Base-by-base conservation (phyloP, 2,329 filamentous ascomycete species). In the Trichoderma atroviride region DNA sequence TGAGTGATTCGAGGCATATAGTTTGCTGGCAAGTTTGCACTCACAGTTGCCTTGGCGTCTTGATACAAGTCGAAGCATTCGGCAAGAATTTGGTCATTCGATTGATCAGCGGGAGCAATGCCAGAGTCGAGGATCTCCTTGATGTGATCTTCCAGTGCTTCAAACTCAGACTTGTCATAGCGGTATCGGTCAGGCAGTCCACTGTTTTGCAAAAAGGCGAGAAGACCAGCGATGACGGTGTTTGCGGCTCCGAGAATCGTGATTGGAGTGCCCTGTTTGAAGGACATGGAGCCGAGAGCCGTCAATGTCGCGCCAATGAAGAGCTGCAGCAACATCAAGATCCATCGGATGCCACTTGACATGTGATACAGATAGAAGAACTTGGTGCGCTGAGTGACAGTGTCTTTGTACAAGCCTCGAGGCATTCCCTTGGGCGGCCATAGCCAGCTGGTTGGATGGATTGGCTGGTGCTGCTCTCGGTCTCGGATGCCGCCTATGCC, bases 171-270 rank as follows among this genome's bases (percentile, higher is more conserved):
- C 72, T 81, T 81, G 73, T 87, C 80, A 61, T 81, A 81, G 33
- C 84, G 80, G 71, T 86, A 86, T 9, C 84, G 78, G 70, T 86
- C 83, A 2, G 85, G 85, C 22, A 87, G 74, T 1, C 85, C 85
- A 70, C 83, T 86, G 73, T 87, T 87, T 75, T 86, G 84, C 69
- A 87, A 73, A 19, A 87, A 77, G 3, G 84, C 85, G 5, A 87
- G 78, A 7, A 86, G 73, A 1, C 85, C 85, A 9, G 85, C 83
- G 52, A 82, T 78, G 67, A 85, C 75, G 0, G 85, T 87, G 74
- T 86, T 86, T 69, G 81, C 73, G 6, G 83, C 84, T 1, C 83
- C 85, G 9, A 87, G 80, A n/a, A 82, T 70, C 2, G 85, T 86
- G 68, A 87, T 84, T 19, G 79, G 75, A 1, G 78, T 81, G 14